These are phyloP conservation scores for Medicago truncatula DNA, from an alignment of 306 rosid species.

Conservation along the genomic window DNA sequence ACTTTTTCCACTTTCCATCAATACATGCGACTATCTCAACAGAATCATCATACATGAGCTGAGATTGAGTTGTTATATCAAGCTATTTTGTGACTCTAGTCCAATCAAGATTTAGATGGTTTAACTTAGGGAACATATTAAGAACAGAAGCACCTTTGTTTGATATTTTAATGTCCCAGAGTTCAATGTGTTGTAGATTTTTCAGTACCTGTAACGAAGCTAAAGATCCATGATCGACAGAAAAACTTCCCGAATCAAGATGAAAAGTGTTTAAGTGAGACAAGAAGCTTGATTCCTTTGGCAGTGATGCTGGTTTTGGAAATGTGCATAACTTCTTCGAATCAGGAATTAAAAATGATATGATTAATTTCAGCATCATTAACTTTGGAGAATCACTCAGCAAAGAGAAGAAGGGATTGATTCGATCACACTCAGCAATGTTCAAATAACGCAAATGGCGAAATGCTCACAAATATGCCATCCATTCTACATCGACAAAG, in stretches of 20 bases:
- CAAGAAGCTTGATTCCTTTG: slow-evolving; percentile 66
- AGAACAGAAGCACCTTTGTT: slow-evolving; percentile 69
- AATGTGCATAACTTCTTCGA: slow-evolving; percentile 64
- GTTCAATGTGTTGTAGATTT: slow-evolving; percentile 72
- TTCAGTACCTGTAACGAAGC: slow-evolving; percentile 73
- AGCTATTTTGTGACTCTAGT: slow-evolving; percentile 77
- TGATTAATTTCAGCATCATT: slow-evolving; percentile 75
- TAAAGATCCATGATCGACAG: slow-evolving; percentile 67
- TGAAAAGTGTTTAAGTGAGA: slow-evolving; percentile 61
- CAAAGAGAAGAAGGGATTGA: slow-evolving; percentile 75
- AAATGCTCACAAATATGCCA: slow-evolving; percentile 90
- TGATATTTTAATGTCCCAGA: slow-evolving; percentile 91
- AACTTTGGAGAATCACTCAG: slow-evolving; percentile 77
- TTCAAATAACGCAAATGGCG: slow-evolving; percentile 62
- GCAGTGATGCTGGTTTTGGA: slow-evolving; percentile 74
- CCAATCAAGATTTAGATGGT: slow-evolving; percentile 84
- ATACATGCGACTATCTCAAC: slow-evolving; percentile 60
- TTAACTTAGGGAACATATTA: slow-evolving; percentile 66
- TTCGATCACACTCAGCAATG: slow-evolving; percentile 64
- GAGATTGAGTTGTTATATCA: slow-evolving; percentile 74
- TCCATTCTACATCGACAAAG: slow-evolving; percentile 83
- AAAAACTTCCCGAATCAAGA: slow-evolving; percentile 91
- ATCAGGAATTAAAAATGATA: slow-evolving; percentile 58
- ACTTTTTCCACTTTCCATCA: slow-evolving; percentile 68
- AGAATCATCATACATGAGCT: slow-evolving; percentile 74